Conservation (phyloP, 2,329 filamentous ascomycete genomes). For the Rhexocercosporidium sp. region DNA sequence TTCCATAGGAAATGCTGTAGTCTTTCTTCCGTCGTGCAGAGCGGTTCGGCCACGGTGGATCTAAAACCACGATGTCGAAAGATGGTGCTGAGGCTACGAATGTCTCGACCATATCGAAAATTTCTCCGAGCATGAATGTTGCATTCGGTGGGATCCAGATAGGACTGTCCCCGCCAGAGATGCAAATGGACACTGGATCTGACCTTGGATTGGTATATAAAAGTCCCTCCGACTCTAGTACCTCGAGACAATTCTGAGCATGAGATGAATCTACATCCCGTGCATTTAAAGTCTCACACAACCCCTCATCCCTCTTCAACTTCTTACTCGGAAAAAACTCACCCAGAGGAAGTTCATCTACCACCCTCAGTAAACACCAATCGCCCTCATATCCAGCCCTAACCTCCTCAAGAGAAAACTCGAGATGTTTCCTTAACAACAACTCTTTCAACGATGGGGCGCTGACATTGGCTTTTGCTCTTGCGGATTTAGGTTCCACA, state of each 20-base stretch:
- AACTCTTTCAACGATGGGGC: slow-evolving; percentile 33
- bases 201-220: background rate
- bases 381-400: slow-evolving; percentile 39
- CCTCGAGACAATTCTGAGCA: background rate
- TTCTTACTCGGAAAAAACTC: background rate
- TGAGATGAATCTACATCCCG: background rate
- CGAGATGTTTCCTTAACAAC: slow-evolving; percentile 36
- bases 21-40: slow-evolving; percentile 68
- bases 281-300: background rate
- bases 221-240: background rate
- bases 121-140: slow-evolving; percentile 18
- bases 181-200: background rate
- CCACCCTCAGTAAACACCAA: slow-evolving; percentile 41
- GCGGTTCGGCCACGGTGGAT: slow-evolving; percentile 83
- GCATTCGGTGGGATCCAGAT: slow-evolving; percentile 12
- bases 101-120: slow-evolving; percentile 26
- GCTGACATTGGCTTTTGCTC: slow-evolving; percentile 36
- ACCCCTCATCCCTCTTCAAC: background rate
- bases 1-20: slow-evolving; percentile 53
- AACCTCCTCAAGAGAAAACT: slow-evolving; percentile 37
- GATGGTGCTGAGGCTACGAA: background rate
- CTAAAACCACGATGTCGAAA: slow-evolving; percentile 74
- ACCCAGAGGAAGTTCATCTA: background rate
- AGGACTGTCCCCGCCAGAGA: background rate
- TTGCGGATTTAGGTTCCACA: slow-evolving; percentile 58